Percentiles rank a stretch among this genome's conserved stretches.
Evolutionary conservation across 345 rosid genomes (phyloP).

Genomic region (Sisymbrium irio): DNA sequence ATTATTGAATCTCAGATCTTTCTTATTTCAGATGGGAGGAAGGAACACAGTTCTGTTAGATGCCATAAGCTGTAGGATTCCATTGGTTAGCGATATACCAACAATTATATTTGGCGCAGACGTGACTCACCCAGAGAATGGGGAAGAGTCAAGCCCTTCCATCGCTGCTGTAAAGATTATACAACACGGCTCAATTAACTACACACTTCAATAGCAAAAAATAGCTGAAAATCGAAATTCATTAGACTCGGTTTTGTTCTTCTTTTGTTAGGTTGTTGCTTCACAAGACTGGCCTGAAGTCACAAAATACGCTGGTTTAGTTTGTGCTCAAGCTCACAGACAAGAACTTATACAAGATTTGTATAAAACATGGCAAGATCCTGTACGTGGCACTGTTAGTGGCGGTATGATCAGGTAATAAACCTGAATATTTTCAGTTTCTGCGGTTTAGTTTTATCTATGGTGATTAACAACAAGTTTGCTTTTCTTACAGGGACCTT

Average conservation of each 20-base stretch:
- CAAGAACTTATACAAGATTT: slow-evolving; percentile 98
- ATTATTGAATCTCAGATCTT: not conserved
- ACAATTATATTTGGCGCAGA: slow-evolving; percentile 99
- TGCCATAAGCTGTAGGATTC: slow-evolving; percentile 96
- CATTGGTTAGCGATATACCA: slow-evolving; percentile 94
- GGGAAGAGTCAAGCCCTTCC: slow-evolving; percentile 98
- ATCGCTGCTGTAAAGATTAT: slow-evolving; percentile 77
- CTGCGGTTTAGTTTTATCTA: not conserved
- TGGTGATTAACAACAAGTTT: not conserved
- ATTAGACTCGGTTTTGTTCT: not conserved
- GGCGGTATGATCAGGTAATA: slow-evolving; percentile 98
- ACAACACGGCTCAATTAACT: not conserved
- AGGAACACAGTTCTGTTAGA: slow-evolving; percentile 96
- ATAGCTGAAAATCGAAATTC: not conserved
- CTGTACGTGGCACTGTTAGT: slow-evolving; percentile 87
- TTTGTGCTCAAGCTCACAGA: slow-evolving; percentile 99
- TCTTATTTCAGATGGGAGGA: slow-evolving; percentile 89
- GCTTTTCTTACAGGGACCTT: slow-evolving; percentile 69
- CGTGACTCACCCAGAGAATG: slow-evolving; percentile 99
- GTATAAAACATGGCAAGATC: slow-evolving; percentile 99
- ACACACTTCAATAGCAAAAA: not conserved
- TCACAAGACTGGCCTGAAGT: slow-evolving; percentile 99
- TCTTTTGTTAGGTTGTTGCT: slow-evolving; percentile 72
- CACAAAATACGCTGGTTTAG: slow-evolving; percentile 94
- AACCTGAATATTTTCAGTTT: not conserved